A percentile compares a stretch with the other conserved stretches of the same genome.
Conservation (phyloP, 371 early-diverging fungal genomes). For the Choanephora cucurbitarum region DNA sequence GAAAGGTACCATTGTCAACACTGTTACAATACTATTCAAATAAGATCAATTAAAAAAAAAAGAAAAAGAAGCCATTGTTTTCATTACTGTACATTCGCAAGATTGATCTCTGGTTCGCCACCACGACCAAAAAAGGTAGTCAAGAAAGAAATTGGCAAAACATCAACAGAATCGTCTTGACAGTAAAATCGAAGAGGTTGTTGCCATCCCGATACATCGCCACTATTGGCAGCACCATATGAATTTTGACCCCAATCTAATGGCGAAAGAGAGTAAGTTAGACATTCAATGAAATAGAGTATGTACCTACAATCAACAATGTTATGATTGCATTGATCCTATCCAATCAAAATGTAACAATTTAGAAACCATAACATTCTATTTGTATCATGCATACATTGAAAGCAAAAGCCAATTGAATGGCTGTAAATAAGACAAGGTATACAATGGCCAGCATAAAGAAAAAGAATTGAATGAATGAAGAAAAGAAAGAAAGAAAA, state of each 20-base stretch:
- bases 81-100: constrained; percentile 59
- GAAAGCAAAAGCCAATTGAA: constrained; percentile 15
- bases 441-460: constrained; percentile 12
- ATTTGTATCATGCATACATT: constrained; percentile 24
- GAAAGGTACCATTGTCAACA: constrained; percentile 50
- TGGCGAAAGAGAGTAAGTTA: neutral
- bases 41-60: too few relatives aligned
- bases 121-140: constrained; percentile 60
- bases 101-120: constrained; percentile 54
- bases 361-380: neutral
- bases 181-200: constrained; percentile 64
- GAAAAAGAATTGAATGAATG: too few relatives aligned
- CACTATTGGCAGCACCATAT: constrained; percentile 47
- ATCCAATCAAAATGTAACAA: neutral
- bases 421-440: constrained; percentile 7
- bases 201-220: constrained; percentile 38
- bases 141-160: constrained; percentile 69
- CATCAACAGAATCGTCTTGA: constrained; percentile 56
- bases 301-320: constrained; percentile 44
- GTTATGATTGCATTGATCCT: constrained; percentile 48
- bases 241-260: constrained; percentile 59
- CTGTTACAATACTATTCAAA: constrained; percentile 46
- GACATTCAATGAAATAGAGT: neutral
- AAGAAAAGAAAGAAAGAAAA: constrained; percentile 7
- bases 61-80: too few relatives aligned